These are phyloP conservation scores for Pyricularia sp. DNA, from an alignment of 2,329 filamentous ascomycete species.

Conservation along the genomic window DNA sequence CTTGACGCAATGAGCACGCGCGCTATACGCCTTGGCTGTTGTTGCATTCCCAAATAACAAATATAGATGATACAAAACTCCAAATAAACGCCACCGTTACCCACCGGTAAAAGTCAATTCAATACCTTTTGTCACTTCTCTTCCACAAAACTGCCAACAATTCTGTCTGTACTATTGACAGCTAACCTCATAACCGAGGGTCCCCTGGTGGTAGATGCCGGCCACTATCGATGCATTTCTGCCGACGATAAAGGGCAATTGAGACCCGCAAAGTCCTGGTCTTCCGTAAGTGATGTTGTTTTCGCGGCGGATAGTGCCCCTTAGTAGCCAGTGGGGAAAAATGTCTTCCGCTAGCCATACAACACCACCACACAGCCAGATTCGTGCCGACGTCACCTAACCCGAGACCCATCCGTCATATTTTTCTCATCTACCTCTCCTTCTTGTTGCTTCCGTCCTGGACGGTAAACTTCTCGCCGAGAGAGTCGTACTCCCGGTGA, in stretches of 20 bases:
- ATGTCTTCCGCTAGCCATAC: neutral
- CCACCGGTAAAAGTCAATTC: neutral
- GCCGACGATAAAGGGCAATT: neutral
- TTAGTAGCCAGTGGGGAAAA: neutral
- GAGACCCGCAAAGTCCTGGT: neutral
- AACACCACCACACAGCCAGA: neutral
- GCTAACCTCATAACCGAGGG: neutral
- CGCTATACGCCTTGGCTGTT: neutral
- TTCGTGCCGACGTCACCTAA: neutral
- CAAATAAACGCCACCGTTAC: neutral
- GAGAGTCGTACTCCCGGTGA: slow-evolving; percentile 72
- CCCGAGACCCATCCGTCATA: neutral
- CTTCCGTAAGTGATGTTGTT: neutral
- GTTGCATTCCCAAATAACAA: neutral
- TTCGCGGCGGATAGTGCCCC: neutral
- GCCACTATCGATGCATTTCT: neutral
- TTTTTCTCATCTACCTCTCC: slow-evolving; percentile 11
- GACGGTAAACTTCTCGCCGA: slow-evolving; percentile 71
- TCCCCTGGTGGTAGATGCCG: neutral
- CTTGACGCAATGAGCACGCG: neutral
- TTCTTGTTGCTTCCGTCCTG: slow-evolving; percentile 46
- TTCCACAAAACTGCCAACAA: neutral
- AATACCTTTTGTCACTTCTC: neutral
- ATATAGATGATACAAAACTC: neutral
- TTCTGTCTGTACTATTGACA: neutral